phyloP scores from a whole-genome alignment of 1,284 basidiomycete species.

The Phaffia rhodozyma region DNA sequence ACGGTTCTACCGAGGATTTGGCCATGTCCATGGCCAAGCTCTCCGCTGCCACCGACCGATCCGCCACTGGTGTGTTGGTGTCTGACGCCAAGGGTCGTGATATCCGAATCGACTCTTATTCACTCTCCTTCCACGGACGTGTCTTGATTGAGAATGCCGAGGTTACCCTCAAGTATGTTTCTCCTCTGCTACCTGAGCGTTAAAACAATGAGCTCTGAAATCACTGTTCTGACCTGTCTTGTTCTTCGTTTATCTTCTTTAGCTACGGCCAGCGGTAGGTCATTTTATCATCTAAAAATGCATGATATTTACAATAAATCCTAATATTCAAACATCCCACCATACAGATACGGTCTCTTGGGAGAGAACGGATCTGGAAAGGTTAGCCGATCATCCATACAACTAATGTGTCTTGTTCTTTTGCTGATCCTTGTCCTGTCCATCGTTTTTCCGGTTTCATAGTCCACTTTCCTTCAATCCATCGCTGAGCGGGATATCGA shows the following conservation, averaged over 20 bases:
- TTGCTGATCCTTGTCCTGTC: background rate
- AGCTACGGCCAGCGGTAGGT: conserved; percentile 70
- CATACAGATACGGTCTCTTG: conserved; percentile 64
- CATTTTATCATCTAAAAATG: background rate
- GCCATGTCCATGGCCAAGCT: conserved; percentile 62
- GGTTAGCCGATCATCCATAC: conserved; percentile 41
- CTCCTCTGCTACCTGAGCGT: background rate
- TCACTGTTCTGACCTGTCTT: background rate
- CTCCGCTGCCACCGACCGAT: conserved; percentile 75
- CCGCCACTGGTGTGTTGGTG: conserved; percentile 78
- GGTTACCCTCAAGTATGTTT: conserved; percentile 59
- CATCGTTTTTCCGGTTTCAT: background rate
- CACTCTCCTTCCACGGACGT: conserved; percentile 93
- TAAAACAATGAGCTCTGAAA: background rate
- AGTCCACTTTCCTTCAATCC: conserved; percentile 43
- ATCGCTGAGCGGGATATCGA: conserved; percentile 86
- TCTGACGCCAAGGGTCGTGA: conserved; percentile 87
- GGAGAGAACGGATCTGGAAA: conserved; percentile 98
- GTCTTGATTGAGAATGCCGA: conserved; percentile 82
- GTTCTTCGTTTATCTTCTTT: background rate
- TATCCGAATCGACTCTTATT: conserved; percentile 94
- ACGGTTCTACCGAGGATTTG: conserved; percentile 60
- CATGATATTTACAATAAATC: too few species aligned
- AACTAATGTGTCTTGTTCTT: background rate
- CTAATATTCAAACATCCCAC: too few species aligned